Conservation (phyloP, 202 grass and related monocot species). For the Setaria viridis region DNA sequence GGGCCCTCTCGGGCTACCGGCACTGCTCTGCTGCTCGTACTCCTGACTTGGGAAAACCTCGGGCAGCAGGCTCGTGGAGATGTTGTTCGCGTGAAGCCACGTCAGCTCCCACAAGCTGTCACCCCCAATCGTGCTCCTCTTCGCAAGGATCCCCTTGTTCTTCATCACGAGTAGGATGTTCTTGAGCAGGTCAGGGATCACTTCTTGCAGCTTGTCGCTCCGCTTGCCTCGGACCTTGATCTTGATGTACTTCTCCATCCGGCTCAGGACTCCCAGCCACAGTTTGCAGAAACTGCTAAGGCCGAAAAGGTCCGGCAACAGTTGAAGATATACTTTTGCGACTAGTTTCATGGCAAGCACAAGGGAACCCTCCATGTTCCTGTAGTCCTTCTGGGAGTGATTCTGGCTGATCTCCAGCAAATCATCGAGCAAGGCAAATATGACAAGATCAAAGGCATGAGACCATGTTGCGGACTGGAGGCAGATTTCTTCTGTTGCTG, state of each 20-base stretch:
- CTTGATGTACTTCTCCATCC: constrained; percentile 96
- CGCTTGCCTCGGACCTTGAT: constrained; percentile 87
- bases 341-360: constrained; percentile 81
- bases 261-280: constrained; percentile 93
- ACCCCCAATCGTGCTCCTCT: constrained; percentile 97
- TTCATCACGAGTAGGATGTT: constrained; percentile 82
- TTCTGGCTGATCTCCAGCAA: constrained; percentile 83
- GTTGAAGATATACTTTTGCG: constrained; percentile 77
- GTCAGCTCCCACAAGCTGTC: constrained; percentile 99
- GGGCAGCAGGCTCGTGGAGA: constrained; percentile 68
- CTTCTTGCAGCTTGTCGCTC: constrained; percentile 90
- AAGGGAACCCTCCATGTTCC: constrained; percentile 96
- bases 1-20: constrained; percentile 44
- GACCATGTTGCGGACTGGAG: constrained; percentile 74
- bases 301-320: constrained; percentile 77
- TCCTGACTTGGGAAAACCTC: constrained; percentile 86
- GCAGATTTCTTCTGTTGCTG: constrained; percentile 67
- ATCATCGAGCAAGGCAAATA: constrained; percentile 92
- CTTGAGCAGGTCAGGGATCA: constrained; percentile 84
- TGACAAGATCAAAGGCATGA: constrained; percentile 86
- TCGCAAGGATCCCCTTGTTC: constrained; percentile 85
- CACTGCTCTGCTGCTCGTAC: constrained; percentile 57
- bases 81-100: constrained; percentile 96
- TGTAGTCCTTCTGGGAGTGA: constrained; percentile 91
- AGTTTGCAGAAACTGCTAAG: constrained; percentile 99